Base-by-base conservation (phyloP, 2,329 filamentous ascomycete species). In the Cytospora paraplurivora region DNA sequence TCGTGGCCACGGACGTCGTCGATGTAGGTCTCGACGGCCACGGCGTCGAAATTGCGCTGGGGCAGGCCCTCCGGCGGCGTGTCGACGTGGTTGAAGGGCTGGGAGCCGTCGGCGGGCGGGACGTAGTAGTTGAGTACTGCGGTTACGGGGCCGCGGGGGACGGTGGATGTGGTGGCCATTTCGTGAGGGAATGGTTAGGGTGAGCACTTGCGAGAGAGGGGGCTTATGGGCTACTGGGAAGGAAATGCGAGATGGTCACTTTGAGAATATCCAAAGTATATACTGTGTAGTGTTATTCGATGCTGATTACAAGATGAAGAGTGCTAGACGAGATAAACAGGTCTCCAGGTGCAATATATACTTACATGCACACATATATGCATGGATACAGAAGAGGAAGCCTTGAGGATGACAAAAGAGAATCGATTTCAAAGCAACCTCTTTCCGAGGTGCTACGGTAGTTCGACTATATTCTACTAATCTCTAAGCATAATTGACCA, bases 11-110 rank as follows among this genome's bases (percentile, higher is more conserved):
- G 60, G 13, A 67, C 63, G 54, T 67, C 65, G 41, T 65, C 78
- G 70, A 97, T 83, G 5, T 73, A 72, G 35, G 92, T 84, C 3
- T 80, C 72, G 27, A 85, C 80, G 10, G 74, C 52, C 49, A 75
- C 69, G 64, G 81, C 76, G 59, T 75, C 75, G 75, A 85, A 90
- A 81, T 96, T 96, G 67, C 82, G 82, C 71, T 86, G 82, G 0
- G 87, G 86, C 33, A 82, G 71, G 63, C 87, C 88, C 1, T 81
- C 75, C 0, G 88, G 85, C 0, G 85, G 85, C 10, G 77, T 73
- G 67, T 91, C 87, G 70, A 92, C 88, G 74, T 87, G 86, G 77
- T 88, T 86, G 79, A 83, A 89, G 32, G 89, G 88, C 1, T 71
- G 71, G 11, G 81, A 76, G 69, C 84, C 82, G 74, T 91, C 86